Evolutionary conservation across 2,329 filamentous ascomycete species (phyloP), one percentile per base, ranked within the genome.

Genomic region (Botryotinia calthae): DNA sequence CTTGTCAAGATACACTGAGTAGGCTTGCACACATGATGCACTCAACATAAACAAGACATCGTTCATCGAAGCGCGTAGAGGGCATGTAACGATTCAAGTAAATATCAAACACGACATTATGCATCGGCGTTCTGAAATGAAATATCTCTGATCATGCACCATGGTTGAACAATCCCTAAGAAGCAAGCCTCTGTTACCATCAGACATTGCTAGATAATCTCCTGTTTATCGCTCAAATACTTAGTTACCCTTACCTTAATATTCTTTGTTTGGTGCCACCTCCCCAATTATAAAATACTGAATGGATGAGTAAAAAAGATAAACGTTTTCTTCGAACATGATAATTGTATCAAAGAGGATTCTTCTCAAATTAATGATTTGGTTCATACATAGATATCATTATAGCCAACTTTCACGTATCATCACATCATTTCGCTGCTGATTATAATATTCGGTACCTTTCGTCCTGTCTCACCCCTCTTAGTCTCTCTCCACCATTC

Each of bases 1-100:
- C 1, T 12, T 6, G 4, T 14, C 10, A 2, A 14, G 22, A 25
- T 2, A 51, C 22, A 2, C 46, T 1, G 1, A 25, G 0, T 51
- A 51, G 4, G 25, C 12, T 6, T 51, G 25, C 1, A 51, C 2
- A n/a, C 5, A 9, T n/a, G 10, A 51, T n/a, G 20, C 12, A 1
- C 46, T 2, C 22, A 51, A n/a, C 10, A 51, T 6, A 6, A 14
- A 51, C 2, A 1, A 1, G 1, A 25, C 4, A 51, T 51, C 22
- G 10, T n/a, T 51, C 46, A 51, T 51, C 12, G 4, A n/a, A 51
- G 1, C 25, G 25, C 4, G 0, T 6, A 14, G 10, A n/a, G 6
- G 10, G 2, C 4, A 51, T 14, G 46, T n/a, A 51, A n/a, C 10
- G 0, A 51, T 51, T 16, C n/a, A 1, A 5, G 51, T 18, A 5